Base-by-base conservation (phyloP, 2,329 filamentous ascomycete genomes). In the Fusarium coffeatum region DNA sequence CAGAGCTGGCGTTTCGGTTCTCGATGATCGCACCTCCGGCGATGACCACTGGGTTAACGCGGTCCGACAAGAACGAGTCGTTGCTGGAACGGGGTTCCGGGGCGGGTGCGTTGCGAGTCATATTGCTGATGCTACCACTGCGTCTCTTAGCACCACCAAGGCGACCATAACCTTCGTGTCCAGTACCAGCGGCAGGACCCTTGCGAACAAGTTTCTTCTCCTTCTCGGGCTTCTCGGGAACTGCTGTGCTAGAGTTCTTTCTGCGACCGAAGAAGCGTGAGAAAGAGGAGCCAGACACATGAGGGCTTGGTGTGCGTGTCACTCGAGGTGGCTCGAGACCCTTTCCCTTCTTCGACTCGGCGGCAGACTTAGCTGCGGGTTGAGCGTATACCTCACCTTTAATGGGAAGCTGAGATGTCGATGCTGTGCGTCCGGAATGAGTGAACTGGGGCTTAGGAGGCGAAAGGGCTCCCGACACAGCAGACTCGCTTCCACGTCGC, bases 141-240 rank as follows among this genome's bases (percentile, higher is more conserved):
- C 91, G 87, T 30, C 90, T 87, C 61, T 89, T 87, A 30, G 83
- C 74, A 8, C 85, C 82, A 5, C 89, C 89, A 59, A 93, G 83
- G 59, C 87, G 87, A 1, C 91, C 91, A 74, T 95, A 94, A 2
- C 92, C 92, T 81, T 98, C 95, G 75, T 98, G 94, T 0, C 95
- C 95, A 40, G 95, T 98, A n/a, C 95, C 95, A 42, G 95, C 95
- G 18, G 87, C 89, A 23, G 95, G 95, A 0, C 95, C 94, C 79
- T 93, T 95, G 28, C 92, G 87, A 25, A 83, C 25, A 5, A 50
- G 20, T 34, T 73, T 63, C 55, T 66, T 72, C 1, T 72, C 68
- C 30, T 74, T 75, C 4, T 90, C 89, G 40, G 86, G 84, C 76
- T 86, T 89, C n/a, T 89, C 86, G 1, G 78, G 64, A 22, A 78